Base-by-base conservation (phyloP, 441 rosid genomes). In the Mallotus japonicus region DNA sequence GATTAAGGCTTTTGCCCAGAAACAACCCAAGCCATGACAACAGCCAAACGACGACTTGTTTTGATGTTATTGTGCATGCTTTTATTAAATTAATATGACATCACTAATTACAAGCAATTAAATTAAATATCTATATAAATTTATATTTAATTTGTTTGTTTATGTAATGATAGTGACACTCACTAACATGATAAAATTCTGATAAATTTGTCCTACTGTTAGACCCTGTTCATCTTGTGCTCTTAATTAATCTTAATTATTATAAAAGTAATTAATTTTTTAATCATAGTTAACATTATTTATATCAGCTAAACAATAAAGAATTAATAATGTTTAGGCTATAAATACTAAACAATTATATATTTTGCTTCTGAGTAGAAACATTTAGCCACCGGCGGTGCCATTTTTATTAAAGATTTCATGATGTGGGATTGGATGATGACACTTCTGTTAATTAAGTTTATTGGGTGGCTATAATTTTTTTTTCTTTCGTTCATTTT, bases 21-120 rank as follows among this genome's bases (percentile, higher is more conserved):
- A 56, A 73, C 72, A 37, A 47, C 76, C 77, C 65, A 15, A 74
- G n/a, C 74, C 49, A 20, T 59, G 86, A 85, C 87, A 87, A 81
- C 60, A 65, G 79, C 86, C 86, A 81, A 78, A 78, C 87, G 85
- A 85, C 85, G 79, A 80, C 78, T 9, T 75, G 75, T 68, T 12
- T 6, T 28, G 64, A 24, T 70, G 68, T 34, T 61, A 47, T 22
- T 59, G 13, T 59, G 44, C 42, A 17, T 17, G 17, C 55, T 46
- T 15, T 32, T 56, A 78, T 56, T 67, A 65, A 50, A 73, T 51
- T 49, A 71, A 61, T 34, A 20, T 55, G 6, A 17, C 71, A 67
- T 24, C 63, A 15, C 61, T 14, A 28, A 50, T 47, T 47, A 47
- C 51, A 50, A 50, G 54, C 12, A 1, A 50, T 50, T 32, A 32